Evolutionary conservation across 1,139 yeast genomes (phyloP), one percentile per base, ranked within the genome.

Genomic region (Geotrichum siamense): DNA sequence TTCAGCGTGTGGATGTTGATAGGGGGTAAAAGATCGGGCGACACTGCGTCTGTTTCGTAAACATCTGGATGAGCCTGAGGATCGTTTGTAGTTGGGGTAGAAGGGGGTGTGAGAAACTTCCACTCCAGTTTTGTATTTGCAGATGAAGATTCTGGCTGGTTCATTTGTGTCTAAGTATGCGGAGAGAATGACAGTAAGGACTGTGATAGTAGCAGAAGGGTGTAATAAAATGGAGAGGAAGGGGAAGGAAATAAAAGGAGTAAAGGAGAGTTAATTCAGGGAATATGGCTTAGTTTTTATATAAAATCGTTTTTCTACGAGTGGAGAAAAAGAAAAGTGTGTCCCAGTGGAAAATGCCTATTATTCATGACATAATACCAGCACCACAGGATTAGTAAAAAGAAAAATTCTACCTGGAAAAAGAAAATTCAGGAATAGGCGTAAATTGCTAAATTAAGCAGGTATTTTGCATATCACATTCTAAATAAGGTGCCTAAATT

Each of bases 1-100:
- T 82, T 78, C 54, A 89, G 71, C 34, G 87, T 79, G 57, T 82
- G 91, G 46, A 85, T 68, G 61, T 85, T 86, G 47, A 87, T 89
- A 0, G 96, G 95, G 1, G 97, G 97, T 13, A 45, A 40, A n/a
- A 45, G 31, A 13, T 38, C 44, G n/a, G 37, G 12, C 3, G 25
- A 12, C 9, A 33, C 37, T n/a, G n/a, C 10, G n/a, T 33, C 37
- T 21, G 37, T 33, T 20, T 33, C 37, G 37, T 33, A 33, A 8
- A 17, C 15, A 5, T 12, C 26, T 9, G 37, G 37, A 9, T 15
- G 19, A 5, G 20, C 27, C 19, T 12, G 37, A 16, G 27, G 5
- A 6, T 19, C 19, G 9, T 10, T 9, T 6, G 37, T 6, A 20
- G 37, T 33, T 5, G 37, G 37, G 12, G 37, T 33, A 5, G 37